Percentiles rank a stretch among this genome's conserved stretches.
Conservation (phyloP, 305 asterid genomes). For the Ilex paraguariensis region DNA sequence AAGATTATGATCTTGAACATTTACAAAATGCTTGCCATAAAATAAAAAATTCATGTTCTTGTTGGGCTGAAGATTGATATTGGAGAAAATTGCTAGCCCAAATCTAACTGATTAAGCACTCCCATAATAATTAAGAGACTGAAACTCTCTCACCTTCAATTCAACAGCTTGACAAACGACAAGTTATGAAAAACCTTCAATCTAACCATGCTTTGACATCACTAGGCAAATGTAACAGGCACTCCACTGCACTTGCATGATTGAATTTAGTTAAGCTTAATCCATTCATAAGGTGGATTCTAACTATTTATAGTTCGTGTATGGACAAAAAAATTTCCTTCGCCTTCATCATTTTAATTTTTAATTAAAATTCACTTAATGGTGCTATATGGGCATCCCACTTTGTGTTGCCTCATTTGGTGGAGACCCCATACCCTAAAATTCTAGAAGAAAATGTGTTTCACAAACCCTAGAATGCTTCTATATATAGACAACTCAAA, state of each 20-base stretch:
- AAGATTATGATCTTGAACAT: too few relatives aligned
- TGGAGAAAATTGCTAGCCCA: too few relatives aligned
- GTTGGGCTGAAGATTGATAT: too few relatives aligned
- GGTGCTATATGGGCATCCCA: constrained; percentile 23
- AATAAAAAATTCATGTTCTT: too few relatives aligned
- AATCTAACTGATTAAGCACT: too few relatives aligned
- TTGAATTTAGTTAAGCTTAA: constrained; percentile 17
- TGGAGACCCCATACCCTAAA: constrained; percentile 16
- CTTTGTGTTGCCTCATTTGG: constrained; percentile 26
- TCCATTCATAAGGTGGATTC: constrained; percentile 20
- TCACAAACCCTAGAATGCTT: constrained; percentile 13
- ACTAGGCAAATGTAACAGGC: constrained; percentile 19
- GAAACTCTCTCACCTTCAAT: too few relatives aligned
- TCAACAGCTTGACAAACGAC: too few relatives aligned
- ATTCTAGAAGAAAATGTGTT: neutral
- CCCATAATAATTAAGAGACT: too few relatives aligned
- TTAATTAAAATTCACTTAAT: neutral
- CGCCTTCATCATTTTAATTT: constrained; percentile 15
- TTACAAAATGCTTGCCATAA: too few relatives aligned
- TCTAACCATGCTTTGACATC: constrained; percentile 15
- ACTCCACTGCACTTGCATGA: constrained; percentile 29
- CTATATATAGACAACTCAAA: neutral
- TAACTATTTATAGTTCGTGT: neutral
- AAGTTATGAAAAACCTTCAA: too few relatives aligned
- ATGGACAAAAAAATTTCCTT: constrained; percentile 1